These are phyloP conservation scores for Solanum corneliomulleri DNA, from an alignment of 257 asterid species.

Conservation along the genomic window DNA sequence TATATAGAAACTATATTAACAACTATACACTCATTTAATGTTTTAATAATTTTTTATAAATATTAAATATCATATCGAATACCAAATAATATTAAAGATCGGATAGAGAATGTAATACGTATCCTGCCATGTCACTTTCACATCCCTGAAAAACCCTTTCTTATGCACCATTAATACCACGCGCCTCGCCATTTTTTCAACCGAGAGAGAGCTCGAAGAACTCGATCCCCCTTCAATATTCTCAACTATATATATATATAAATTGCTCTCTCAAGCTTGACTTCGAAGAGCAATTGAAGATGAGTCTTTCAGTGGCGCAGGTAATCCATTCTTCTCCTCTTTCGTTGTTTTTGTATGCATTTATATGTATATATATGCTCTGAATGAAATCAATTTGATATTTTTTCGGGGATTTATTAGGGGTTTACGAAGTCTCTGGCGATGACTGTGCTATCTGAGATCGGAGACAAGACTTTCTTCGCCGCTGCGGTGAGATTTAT, in stretches of 20 bases:
- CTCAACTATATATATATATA: background rate
- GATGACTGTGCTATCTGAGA: slow-evolving; percentile 86
- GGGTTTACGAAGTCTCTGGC: slow-evolving; percentile 91
- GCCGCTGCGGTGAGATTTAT: slow-evolving; percentile 71
- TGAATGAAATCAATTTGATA: background rate
- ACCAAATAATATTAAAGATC: background rate
- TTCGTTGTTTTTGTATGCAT: background rate
- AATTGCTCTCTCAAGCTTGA: background rate
- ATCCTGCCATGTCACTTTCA: background rate
- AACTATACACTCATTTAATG: no score
- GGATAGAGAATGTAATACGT: background rate
- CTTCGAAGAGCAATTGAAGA: slow-evolving; percentile 1
- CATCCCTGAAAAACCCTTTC: background rate
- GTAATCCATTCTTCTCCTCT: background rate
- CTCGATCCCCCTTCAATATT: background rate
- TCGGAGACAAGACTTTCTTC: slow-evolving; percentile 90
- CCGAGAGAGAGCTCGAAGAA: background rate
- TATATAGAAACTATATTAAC: no score
- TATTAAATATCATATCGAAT: no score
- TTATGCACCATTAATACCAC: background rate
- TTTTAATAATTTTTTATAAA: no score
- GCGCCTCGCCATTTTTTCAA: background rate
- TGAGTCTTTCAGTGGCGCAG: slow-evolving; percentile 30
- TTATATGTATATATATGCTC: background rate
- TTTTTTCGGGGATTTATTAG: slow-evolving; percentile 18